These are phyloP conservation scores for Jackrogersella minutella DNA, from an alignment of 495 filamentous ascomycete genomes.

Conservation along the genomic window DNA sequence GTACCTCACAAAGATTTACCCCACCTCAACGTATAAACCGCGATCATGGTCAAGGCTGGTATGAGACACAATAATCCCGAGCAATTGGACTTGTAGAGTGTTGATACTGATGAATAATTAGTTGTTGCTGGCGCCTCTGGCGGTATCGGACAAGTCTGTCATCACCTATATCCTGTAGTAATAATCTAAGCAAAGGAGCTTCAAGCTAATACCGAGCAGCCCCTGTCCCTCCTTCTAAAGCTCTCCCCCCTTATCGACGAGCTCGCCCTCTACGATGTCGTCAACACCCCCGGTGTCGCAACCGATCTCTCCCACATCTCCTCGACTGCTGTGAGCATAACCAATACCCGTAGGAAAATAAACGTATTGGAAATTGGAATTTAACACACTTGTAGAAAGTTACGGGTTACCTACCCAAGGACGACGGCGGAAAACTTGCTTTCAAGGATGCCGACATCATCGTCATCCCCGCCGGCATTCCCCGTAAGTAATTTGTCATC, in stretches of 20 bases:
- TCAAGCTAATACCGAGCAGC: slow-evolving; percentile 64
- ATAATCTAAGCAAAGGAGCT: slow-evolving; percentile 12
- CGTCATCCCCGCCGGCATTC: slow-evolving; percentile 97
- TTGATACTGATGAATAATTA: slow-evolving; percentile 52
- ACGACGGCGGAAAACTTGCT: slow-evolving; percentile 88
- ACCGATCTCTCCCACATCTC: slow-evolving; percentile 98
- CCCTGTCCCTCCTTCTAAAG: slow-evolving; percentile 94
- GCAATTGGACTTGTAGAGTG: background rate
- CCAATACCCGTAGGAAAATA: background rate
- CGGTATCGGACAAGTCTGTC: slow-evolving; percentile 93
- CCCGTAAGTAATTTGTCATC: slow-evolving; percentile 68
- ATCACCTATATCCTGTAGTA: slow-evolving; percentile 1
- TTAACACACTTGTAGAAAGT: slow-evolving; percentile 72
- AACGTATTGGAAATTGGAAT: background rate
- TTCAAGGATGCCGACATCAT: slow-evolving; percentile 93
- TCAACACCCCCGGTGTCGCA: slow-evolving; percentile 95
- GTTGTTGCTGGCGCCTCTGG: slow-evolving; percentile 96
- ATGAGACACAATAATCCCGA: slow-evolving; percentile 40
- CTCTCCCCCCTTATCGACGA: slow-evolving; percentile 83
- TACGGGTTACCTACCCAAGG: slow-evolving; percentile 84
- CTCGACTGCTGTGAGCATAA: slow-evolving; percentile 76
- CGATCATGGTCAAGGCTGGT: slow-evolving; percentile 92
- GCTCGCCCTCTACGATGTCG: slow-evolving; percentile 97
- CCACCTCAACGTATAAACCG: slow-evolving; percentile 38
- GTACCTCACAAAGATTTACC: slow-evolving; percentile 20